phyloP scores from a whole-genome alignment of 1,284 basidiomycete genomes.

The Exsudoporus floridanus region DNA sequence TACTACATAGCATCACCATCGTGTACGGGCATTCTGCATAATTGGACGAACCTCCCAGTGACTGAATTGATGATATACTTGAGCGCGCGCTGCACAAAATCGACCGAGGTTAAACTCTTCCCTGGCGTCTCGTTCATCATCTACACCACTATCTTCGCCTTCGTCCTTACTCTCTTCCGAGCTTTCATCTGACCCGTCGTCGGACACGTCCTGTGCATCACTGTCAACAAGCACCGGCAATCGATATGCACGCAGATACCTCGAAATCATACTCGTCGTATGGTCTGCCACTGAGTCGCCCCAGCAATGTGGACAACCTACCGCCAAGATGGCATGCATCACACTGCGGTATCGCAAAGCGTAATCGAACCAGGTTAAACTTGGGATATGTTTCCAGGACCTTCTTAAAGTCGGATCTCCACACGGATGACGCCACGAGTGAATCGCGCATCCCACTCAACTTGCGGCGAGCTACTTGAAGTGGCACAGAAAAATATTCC shows the following conservation, averaged over 20 bases:
- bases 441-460: constrained; percentile 67
- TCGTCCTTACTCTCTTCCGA: constrained; percentile 25
- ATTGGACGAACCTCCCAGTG: constrained; percentile 77
- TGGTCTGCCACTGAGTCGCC: constrained; percentile 54
- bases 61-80: constrained; percentile 70
- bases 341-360: constrained; percentile 62
- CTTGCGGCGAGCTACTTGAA: constrained; percentile 62
- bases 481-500: constrained; percentile 70
- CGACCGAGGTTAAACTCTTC: constrained; percentile 58
- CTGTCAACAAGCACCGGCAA: constrained; percentile 4
- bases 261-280: constrained; percentile 63
- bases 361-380: constrained; percentile 52
- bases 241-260: constrained; percentile 30
- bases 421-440: constrained; percentile 75
- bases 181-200: constrained; percentile 16
- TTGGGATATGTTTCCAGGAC: constrained; percentile 65
- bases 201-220: constrained; percentile 16
- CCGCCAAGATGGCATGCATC: constrained; percentile 79
- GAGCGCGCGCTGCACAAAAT: constrained; percentile 70
- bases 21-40: neutral
- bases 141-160: constrained; percentile 33
- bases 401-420: constrained; percentile 68
- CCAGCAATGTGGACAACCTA: constrained; percentile 60
- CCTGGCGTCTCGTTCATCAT: constrained; percentile 31
- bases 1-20: constrained; percentile 43